Evolutionary conservation across 495 filamentous ascomycete genomes (phyloP), one percentile per base, ranked within the genome.

Genomic region (Penicillium bovifimosum): DNA sequence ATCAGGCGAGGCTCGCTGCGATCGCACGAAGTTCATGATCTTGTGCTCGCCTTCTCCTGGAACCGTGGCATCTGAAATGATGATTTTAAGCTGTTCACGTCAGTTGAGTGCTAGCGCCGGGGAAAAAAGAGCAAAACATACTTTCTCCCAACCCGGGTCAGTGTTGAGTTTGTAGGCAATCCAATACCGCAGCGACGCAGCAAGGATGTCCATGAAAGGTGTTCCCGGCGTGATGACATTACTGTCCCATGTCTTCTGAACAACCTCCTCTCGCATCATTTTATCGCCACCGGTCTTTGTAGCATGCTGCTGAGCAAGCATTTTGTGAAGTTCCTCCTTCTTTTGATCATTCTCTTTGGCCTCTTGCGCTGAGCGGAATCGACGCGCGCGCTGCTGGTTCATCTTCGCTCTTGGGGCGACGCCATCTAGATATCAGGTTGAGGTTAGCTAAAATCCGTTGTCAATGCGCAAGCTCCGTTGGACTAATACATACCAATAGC

Each of bases 1-100:
- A 47, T 91, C 84, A 1, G 91, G 88, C 27, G 87, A 89, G 32
- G 84, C 78, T 55, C 93, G 86, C 70, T 99, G 95, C 20, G 92
- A 96, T 58, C 93, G 84, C 55, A 99, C 80, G 62, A 97, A 99
- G 39, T 96, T 83, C 93, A 99, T 99, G 57, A 99, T 96, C 74
- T 99, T 99, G 70, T 99, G 93, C 67, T 99, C 93, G 65, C 93
- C 93, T 70, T 99, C 93, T 59, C 93, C 93, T 33, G 93, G 93
- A 16, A 99, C 93, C 0, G 91, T 95, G 34, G 93, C 91, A 75
- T 99, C 93, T 6, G 93, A 97, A 60, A 99, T 96, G 63, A 99
- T 90, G 62, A 97, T 83, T 81, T 97, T 97, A 65, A 96, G 57
- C 79, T 84, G 43, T 28, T 6, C 32, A 45, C 13, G 50, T 72